These are phyloP conservation scores for Sarcomyxa edulis DNA, from an alignment of 768 basidiomycete species.

Conservation along the genomic window DNA sequence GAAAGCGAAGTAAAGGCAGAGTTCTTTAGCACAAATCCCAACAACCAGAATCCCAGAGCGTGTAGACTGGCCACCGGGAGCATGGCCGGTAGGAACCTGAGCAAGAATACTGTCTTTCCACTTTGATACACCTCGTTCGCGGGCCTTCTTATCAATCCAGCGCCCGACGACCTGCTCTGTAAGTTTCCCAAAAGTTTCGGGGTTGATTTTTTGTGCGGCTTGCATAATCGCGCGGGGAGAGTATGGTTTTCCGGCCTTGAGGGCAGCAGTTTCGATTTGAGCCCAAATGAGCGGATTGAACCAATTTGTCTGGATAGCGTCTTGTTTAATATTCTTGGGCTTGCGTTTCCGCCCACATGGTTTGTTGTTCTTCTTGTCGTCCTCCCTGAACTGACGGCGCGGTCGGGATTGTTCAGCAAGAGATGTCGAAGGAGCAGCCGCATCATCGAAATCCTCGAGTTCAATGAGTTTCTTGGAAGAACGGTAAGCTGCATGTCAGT, in stretches of 20 bases:
- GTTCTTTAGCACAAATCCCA: too few relatives aligned
- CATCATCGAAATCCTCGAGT: too few relatives aligned
- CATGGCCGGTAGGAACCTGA: too few relatives aligned
- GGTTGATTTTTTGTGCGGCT: background rate
- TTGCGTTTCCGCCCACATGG: slow-evolving; percentile 9
- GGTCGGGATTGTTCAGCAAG: slow-evolving; percentile 10
- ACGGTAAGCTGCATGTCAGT: too few relatives aligned
- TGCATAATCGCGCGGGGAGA: background rate
- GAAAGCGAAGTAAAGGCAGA: too few relatives aligned
- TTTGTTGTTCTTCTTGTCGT: background rate
- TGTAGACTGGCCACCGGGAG: too few relatives aligned
- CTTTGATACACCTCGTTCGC: background rate
- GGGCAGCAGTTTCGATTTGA: slow-evolving; percentile 3
- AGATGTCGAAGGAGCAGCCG: too few relatives aligned
- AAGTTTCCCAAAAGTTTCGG: slow-evolving; percentile 3
- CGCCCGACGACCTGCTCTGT: slow-evolving; percentile 8
- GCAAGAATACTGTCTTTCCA: background rate
- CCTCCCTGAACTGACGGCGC: slow-evolving; percentile 6
- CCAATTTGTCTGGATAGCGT: slow-evolving; percentile 8
- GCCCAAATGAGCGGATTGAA: slow-evolving; percentile 5
- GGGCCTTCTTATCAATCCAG: slow-evolving; percentile 9
- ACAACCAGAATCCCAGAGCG: too few relatives aligned
- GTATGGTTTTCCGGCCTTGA: background rate
- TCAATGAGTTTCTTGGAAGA: too few relatives aligned
- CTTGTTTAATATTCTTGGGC: background rate